phyloP scores from a whole-genome alignment of 768 basidiomycete genomes.

The Tricholoma saponaceum region DNA sequence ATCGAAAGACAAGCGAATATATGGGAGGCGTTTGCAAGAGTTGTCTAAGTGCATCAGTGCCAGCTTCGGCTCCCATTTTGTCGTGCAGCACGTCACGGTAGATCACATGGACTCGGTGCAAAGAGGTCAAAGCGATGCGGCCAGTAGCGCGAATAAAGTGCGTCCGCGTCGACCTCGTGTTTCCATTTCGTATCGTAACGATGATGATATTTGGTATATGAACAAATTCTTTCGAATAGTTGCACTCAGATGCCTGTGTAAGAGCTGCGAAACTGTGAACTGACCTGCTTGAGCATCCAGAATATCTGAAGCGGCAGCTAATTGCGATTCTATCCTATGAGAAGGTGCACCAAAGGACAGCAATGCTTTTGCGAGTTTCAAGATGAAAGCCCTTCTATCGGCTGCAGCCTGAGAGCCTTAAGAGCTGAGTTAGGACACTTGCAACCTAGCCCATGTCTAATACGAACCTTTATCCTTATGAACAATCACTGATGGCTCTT shows the following conservation, averaged over 20 bases:
- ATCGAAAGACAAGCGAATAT: conserved; percentile 64
- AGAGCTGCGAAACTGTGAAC: conserved; percentile 4
- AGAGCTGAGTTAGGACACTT: neutral
- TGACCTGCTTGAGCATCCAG: conserved; percentile 69
- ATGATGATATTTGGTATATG: conserved; percentile 79
- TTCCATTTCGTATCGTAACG: conserved; percentile 76
- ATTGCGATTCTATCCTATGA: conserved; percentile 87
- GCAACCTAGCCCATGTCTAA: neutral
- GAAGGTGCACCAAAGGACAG: conserved; percentile 94
- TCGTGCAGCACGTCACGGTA: conserved; percentile 89
- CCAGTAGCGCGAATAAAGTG: conserved; percentile 83
- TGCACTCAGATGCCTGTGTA: neutral
- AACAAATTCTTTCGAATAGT: conserved; percentile 55
- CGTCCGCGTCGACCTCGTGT: conserved; percentile 66
- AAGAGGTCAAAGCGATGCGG: conserved; percentile 74
- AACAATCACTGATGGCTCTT: conserved; percentile 22
- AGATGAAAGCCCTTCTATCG: conserved; percentile 62
- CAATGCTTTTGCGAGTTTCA: conserved; percentile 83
- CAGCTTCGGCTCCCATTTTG: conserved; percentile 68
- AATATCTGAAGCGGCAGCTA: conserved; percentile 73
- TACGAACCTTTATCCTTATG: conserved; percentile 45
- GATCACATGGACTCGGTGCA: conserved; percentile 78
- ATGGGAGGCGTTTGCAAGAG: conserved; percentile 63
- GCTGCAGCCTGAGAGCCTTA: conserved; percentile 26
- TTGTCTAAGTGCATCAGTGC: conserved; percentile 59